Percentiles rank a stretch among this genome's conserved stretches.
Conservation (phyloP, 805 yeast species). For the Kazachstania bromeliacearum region DNA sequence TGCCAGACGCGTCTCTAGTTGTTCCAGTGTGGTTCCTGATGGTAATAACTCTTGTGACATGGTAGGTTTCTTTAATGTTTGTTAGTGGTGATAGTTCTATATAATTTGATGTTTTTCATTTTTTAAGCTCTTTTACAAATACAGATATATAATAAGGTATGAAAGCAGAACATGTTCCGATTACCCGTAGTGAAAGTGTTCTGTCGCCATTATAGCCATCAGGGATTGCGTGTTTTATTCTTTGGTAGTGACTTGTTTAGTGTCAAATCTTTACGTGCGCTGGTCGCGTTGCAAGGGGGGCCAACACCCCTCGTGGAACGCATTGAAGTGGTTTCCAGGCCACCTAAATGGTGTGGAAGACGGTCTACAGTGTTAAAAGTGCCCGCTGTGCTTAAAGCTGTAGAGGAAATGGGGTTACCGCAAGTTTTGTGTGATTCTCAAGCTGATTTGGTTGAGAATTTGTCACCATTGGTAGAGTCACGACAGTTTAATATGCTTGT, state of each 20-base stretch:
- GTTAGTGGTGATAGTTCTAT: too few relatives aligned
- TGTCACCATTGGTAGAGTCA: conserved; percentile 5
- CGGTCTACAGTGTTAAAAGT: conserved; percentile 38
- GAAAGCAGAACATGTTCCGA: too few relatives aligned
- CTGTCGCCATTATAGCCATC: too few relatives aligned
- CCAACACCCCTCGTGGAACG: conserved; percentile 16
- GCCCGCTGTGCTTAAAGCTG: conserved; percentile 50
- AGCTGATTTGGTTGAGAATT: conserved; percentile 9
- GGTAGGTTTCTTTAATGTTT: not conserved
- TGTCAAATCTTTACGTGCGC: not conserved
- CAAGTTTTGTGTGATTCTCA: conserved; percentile 17
- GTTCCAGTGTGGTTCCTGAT: not conserved
- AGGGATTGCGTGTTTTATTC: conserved; percentile 42
- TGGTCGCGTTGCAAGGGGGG: conserved; percentile 16
- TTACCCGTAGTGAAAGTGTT: too few relatives aligned
- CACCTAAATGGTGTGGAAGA: conserved; percentile 58
- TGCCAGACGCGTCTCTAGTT: not conserved
- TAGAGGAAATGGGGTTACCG: conserved; percentile 1
- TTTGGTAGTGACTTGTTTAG: conserved; percentile 57
- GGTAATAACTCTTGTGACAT: not conserved
- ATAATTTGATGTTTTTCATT: too few relatives aligned
- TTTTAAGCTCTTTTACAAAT: too few relatives aligned
- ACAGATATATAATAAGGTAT: too few relatives aligned
- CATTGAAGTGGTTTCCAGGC: conserved; percentile 55
- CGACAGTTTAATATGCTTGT: conserved; percentile 46